These are phyloP conservation scores for Pulveroboletus sp. DNA, from an alignment of 768 basidiomycete species.

Conservation along the genomic window DNA sequence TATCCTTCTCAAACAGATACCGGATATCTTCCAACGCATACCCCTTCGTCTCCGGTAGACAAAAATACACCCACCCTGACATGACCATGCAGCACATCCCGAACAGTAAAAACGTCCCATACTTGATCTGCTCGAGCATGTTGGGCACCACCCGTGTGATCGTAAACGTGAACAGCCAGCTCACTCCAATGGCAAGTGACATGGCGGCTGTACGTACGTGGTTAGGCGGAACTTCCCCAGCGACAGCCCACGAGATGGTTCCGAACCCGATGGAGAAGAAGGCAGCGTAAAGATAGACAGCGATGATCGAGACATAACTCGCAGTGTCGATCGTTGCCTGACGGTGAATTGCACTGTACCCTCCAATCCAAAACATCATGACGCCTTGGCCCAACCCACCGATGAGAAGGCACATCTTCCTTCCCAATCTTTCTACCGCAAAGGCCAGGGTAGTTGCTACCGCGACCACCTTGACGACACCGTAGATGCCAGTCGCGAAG, in stretches of 20 bases:
- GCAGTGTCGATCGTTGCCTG: slow-evolving; percentile 25
- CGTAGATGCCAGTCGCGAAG: slow-evolving; percentile 46
- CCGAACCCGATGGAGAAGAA: slow-evolving; percentile 34
- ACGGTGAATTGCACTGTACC: slow-evolving; percentile 32
- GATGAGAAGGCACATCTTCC: slow-evolving; percentile 45
- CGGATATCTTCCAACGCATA: slow-evolving; percentile 37
- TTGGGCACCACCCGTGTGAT: slow-evolving; percentile 37
- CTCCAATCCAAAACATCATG: slow-evolving; percentile 37
- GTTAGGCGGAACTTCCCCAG: slow-evolving; percentile 35
- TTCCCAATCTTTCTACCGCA: slow-evolving; percentile 46
- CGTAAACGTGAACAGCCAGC: slow-evolving; percentile 36
- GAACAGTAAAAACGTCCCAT: slow-evolving; percentile 33
- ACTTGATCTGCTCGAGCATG: slow-evolving; percentile 30
- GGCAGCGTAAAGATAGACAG: slow-evolving; percentile 35
- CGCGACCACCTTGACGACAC: slow-evolving; percentile 38
- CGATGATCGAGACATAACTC: slow-evolving; percentile 36
- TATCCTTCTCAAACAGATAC: slow-evolving; percentile 33
- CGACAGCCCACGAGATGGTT: slow-evolving; percentile 30
- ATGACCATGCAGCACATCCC: slow-evolving; percentile 31
- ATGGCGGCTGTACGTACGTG: slow-evolving; percentile 34
- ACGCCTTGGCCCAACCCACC: slow-evolving; percentile 45
- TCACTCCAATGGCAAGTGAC: slow-evolving; percentile 29
- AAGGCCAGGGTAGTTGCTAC: slow-evolving; percentile 39
- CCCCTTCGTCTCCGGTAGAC: slow-evolving; percentile 39
- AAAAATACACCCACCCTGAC: slow-evolving; percentile 34